Conservation (phyloP, 345 rosid species). For the Citrus mangshanensis region DNA sequence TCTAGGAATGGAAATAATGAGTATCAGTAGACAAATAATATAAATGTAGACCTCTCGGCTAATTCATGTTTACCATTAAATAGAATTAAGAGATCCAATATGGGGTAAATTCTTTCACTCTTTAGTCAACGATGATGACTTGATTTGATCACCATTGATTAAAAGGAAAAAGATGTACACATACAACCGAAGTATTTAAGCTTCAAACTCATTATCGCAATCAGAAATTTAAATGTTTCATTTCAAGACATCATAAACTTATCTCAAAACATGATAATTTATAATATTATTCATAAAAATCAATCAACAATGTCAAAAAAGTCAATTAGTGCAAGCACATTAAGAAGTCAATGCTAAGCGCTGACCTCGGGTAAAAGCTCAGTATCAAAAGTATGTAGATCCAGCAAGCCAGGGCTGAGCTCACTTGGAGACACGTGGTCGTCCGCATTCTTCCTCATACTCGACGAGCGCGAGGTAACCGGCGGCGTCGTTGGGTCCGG, state of each 20-base stretch:
- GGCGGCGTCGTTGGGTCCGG: slow-evolving; percentile 26
- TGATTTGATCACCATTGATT: background rate
- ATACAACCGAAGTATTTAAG: background rate
- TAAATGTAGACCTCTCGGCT: background rate
- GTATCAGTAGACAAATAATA: slow-evolving; percentile 1
- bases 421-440: slow-evolving; percentile 31
- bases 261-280: background rate
- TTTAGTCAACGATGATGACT: background rate
- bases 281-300: background rate
- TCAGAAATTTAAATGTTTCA: background rate
- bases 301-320: background rate
- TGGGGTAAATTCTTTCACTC: background rate
- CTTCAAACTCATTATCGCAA: background rate
- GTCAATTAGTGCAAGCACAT: too few species aligned
- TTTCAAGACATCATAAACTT: background rate
- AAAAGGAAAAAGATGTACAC: background rate
- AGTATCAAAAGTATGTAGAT: slow-evolving; percentile 61
- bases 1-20: slow-evolving; percentile 4
- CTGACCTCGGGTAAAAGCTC: slow-evolving; percentile 50
- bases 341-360: background rate
- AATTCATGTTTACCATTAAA: background rate
- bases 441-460: slow-evolving; percentile 37
- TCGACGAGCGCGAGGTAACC: slow-evolving; percentile 36
- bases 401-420: slow-evolving; percentile 52
- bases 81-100: background rate